Conservation (phyloP, 129 eudicot genomes). For the Logfia minima region DNA sequence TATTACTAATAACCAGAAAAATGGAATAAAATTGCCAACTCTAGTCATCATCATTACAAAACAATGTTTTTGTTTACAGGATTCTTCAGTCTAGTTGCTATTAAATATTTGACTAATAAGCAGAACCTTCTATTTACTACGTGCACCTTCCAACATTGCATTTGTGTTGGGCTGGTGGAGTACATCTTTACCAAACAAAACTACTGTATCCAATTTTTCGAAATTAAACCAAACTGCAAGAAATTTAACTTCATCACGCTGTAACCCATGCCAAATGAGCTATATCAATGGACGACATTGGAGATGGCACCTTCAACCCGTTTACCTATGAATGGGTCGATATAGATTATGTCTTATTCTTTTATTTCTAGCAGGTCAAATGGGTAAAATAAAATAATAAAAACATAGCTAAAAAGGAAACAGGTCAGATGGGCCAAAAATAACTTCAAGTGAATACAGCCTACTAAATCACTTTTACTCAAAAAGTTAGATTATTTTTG, state of each 20-base stretch:
- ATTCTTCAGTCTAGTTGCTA: not conserved
- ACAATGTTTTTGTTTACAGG: not conserved
- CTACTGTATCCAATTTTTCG: not conserved
- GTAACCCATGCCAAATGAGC: not conserved
- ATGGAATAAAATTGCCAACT: not conserved
- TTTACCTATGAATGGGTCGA: not conserved
- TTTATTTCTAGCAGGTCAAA: not conserved
- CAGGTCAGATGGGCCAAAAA: not conserved
- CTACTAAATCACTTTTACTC: not conserved
- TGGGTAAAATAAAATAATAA: not conserved
- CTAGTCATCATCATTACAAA: not conserved
- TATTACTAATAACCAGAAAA: not conserved
- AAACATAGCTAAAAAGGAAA: not conserved
- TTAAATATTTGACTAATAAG: constrained; percentile 10
- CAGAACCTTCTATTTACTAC: not conserved
- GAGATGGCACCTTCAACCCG: not conserved
- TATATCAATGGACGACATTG: not conserved
- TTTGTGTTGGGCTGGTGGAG: not conserved
- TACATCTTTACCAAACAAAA: no score
- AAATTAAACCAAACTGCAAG: not conserved
- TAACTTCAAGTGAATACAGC: not conserved
- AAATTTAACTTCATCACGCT: not conserved
- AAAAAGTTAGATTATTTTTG: no score
- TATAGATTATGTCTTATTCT: not conserved
- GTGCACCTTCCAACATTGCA: not conserved